Evolutionary conservation across 306 rosid species (phyloP), one percentile per base, ranked within the genome.

Genomic region (Gynostemma pentaphyllum): DNA sequence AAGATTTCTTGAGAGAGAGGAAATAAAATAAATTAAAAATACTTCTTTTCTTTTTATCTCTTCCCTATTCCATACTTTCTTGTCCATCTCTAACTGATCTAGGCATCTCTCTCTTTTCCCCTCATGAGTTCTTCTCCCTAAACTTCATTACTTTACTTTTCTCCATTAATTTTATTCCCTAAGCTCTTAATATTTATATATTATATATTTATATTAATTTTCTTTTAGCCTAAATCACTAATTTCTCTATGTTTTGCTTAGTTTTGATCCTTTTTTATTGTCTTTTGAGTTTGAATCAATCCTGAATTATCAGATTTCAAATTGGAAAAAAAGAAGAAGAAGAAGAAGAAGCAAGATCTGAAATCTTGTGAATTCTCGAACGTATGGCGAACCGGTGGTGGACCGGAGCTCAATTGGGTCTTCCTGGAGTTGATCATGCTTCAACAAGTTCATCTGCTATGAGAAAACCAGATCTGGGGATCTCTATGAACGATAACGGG

Each of bases 321-420:
- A 15, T 21, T 4, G 10, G 5, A 45, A 15, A 45, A n/a, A n/a
- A n/a, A n/a, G n/a, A n/a, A n/a, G n/a, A n/a, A n/a, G n/a, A n/a
- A n/a, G n/a, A n/a, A n/a, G n/a, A n/a, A n/a, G n/a, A n/a, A n/a
- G n/a, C 21, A 42, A 62, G 68, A 62, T 65, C 69, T 45, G 57
- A 45, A 45, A 27, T 5, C 10, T 47, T 24, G 18, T 18, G 23
- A 27, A 29, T 64, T 13, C 34, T 21, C 30, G 7, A 21, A 42
- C 27, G 18, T 65, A 89, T 90, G 97, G 80, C 97, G 32, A 86
- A 83, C 52, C 91, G 80, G 14, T 90, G 97, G 97, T 90, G 97
- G 97, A 76, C 82, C 10, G 89, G 55, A 27, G 13, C 78, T 5
- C 84, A 85, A 2, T 42, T 78, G 65, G 87, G 85, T 62, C 74